These are phyloP conservation scores for Diutina pseudorugosa DNA, from an alignment of 1,139 yeast species.

Conservation along the genomic window DNA sequence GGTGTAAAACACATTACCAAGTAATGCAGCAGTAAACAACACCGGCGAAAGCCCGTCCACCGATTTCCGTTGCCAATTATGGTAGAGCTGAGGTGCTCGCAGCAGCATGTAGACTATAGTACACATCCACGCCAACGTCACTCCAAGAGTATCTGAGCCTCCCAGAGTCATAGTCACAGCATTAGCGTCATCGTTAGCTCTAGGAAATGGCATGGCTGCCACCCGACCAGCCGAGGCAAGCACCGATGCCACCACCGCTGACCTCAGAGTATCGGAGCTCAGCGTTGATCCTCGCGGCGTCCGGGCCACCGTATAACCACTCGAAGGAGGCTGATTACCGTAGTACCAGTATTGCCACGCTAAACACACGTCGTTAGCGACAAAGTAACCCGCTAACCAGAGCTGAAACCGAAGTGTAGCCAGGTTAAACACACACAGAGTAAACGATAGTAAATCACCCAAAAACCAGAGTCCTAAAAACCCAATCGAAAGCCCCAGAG, in stretches of 20 bases:
- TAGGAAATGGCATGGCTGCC: constrained; percentile 8
- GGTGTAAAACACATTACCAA: constrained; percentile 76
- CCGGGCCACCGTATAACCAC: not conserved
- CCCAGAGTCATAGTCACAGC: constrained; percentile 8
- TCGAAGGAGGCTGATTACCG: constrained; percentile 5
- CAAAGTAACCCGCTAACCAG: constrained; percentile 60
- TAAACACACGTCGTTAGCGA: constrained; percentile 58
- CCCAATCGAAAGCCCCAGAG: constrained; percentile 74
- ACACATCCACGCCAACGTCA: constrained; percentile 68
- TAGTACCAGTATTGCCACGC: constrained; percentile 75
- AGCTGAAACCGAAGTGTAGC: constrained; percentile 68
- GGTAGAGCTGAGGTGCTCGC: constrained; percentile 73
- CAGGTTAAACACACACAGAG: constrained; percentile 69
- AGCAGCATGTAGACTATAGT: constrained; percentile 66
- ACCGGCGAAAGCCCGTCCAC: constrained; percentile 78
- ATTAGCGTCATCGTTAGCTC: too few species aligned
- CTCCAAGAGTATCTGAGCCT: constrained; percentile 26
- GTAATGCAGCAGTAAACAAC: constrained; percentile 64
- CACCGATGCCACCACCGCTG: not conserved
- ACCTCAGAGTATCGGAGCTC: not conserved
- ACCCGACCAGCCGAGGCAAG: constrained; percentile 17
- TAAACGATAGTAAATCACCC: constrained; percentile 73
- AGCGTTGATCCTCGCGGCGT: not conserved
- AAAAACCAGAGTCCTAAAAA: constrained; percentile 69
- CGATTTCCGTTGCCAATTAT: constrained; percentile 64